Evolutionary conservation across 2,329 filamentous ascomycete species (phyloP), one percentile per base, ranked within the genome.

Genomic region (Calonectria montana): DNA sequence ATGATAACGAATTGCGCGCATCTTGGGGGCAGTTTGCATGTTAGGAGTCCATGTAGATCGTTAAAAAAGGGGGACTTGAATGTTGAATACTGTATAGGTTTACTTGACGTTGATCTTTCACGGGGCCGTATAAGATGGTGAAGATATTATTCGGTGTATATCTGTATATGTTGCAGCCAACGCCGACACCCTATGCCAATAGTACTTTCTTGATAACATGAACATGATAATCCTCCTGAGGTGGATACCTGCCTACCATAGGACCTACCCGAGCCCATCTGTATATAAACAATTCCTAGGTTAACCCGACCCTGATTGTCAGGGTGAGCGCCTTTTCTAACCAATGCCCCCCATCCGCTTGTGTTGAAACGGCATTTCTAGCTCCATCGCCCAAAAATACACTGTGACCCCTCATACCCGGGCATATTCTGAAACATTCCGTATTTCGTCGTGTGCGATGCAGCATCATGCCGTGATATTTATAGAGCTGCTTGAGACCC

Each of bases 11-110:
- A 59, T 69, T 75, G 71, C 65, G 73, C 75, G 78, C 78, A 82
- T 81, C 77, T 79, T 69, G 73, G 65, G 72, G 82, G 81, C 77
- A 77, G 82, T 81, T 78, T 80, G 78, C 80, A 82, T 81, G 80
- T 80, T 79, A 72, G 75, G 79, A 78, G 80, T 76, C 76, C 48
- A 79, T 76, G 76, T 82, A 81, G 79, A 80, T 77, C 69, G 79
- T 70, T 59, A 72, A 74, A 74, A 76, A 78, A 75, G 66, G 55
- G 67, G 66, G 67, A 62, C 72, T 72, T 66, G 69, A 76, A 72
- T 71, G 66, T 71, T 68, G 55, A 61, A 64, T 70, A 48, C 31
- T 27, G 48, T 41, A 23, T 39, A 45, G 6, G 8, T 18, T 37
- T 45, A 13, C 41, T 59, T 35, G n/a, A 57, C 18, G 27, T n/a